Base-by-base conservation (phyloP, 192 early-diverging fungal species). In the Lunasporangiospora selenospora region DNA sequence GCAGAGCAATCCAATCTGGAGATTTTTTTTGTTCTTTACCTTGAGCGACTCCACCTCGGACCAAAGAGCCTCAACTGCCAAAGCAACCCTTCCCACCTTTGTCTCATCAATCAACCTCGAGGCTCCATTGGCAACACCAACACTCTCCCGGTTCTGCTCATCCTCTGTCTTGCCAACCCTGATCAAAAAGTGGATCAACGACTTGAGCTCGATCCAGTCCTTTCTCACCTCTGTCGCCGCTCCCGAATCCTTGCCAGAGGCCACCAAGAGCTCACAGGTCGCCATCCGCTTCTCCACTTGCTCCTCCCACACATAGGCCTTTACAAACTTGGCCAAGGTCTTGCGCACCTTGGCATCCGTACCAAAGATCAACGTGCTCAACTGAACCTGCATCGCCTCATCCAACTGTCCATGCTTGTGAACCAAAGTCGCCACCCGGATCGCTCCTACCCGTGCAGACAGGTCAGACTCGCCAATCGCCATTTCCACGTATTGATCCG, bases 401-500 rank as follows among this genome's bases (percentile, higher is more conserved):
- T 84, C 83, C n/a, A 94, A 69, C 23, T 89, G 67, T 12, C 67
- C 90, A 51, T 73, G 76, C 51, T 67, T 77, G 44, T 61, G 76
- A 18, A 83, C 63, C 32, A 54, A 40, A 26, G 76, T 73, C 3
- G 85, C 67, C 0, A 88, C 54, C 16, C 73, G 57, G 12, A 91
- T 80, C 1, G 88, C 87, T 19, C 60, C 56, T 9, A 83, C 36
- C 21, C 80, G 82, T 2, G 75, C 80, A 16, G 73, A 59, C 0
- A 82, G 59, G 37, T 93, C 88, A 0, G 79, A 80, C 33, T 95
- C 94, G 0, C 80, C 65, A 16, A 87, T 26, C 13, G 89, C 87
- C 82, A 95, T 94, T 57, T 93, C 88, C 8, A 95, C 75, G 15
- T 95, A 71, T 30, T 94, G 82, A 7, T 77, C 73, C 9, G 86